Base-by-base conservation (phyloP, 192 early-diverging fungal species). In the Coemansia sp. region DNA sequence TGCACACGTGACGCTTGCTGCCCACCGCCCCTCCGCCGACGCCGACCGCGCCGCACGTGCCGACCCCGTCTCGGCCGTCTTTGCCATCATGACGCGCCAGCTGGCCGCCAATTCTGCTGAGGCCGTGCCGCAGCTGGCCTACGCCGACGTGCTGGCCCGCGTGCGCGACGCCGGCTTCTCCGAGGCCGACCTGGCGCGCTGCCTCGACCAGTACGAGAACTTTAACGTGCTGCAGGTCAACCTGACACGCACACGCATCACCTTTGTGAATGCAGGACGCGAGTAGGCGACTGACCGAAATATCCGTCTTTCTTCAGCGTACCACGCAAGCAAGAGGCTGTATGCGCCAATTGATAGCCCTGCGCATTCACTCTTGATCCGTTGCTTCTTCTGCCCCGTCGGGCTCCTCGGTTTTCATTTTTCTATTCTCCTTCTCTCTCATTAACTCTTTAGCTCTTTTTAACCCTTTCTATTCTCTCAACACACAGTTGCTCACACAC, bases 1-100 rank as follows among this genome's bases (percentile, higher is more conserved):
- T 7, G 91, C 90, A 49, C 96, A 99, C 69, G 83, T 89, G 24
- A 91, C 90, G 18, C 81, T 84, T 6, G 85, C 93, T 45, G 69
- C 83, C 40, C 80, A 74, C 27, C 34, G 34, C 34, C 72, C 77
- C 7, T 52, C 66, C 23, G 59, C 34, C 18, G 43, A 53, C 37
- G 42, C 62, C 47, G 71, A 78, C 48, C 68, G 53, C 66, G 76
- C 30, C 54, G 53, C 56, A 14, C 60, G 62, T 67, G 68, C 61
- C 53, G 81, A 60, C 59, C 64, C 53, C 67, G 78, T 41, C 83
- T 90, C 62, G 54, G 81, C 80, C 24, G 91, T 98, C 72, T 93
- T 85, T 67, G 73, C 86, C 15, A 73, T 93, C 45, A 87, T 98
- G 64, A 55, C 61, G n/a, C 85, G 85, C 22, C 83, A 86, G 40